These are phyloP conservation scores for Trichoderma simmonsii DNA, from an alignment of 2,329 filamentous ascomycete species.

Conservation along the genomic window DNA sequence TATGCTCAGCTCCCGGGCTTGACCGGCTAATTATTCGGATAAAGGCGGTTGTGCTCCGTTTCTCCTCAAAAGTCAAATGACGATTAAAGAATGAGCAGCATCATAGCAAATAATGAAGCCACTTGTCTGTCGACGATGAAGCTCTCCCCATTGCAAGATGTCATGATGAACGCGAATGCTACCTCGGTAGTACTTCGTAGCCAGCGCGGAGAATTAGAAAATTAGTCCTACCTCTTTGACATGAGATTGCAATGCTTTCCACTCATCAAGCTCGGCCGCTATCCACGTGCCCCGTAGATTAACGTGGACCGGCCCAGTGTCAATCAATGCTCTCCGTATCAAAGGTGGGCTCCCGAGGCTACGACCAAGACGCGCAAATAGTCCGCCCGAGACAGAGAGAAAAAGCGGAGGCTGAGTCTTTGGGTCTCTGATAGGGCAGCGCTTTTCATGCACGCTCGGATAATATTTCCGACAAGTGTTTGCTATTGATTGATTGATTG, in stretches of 20 bases:
- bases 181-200: not conserved
- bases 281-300: not conserved
- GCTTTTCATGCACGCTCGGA: not conserved
- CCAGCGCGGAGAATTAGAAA: not conserved
- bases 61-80: not conserved
- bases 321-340: not conserved
- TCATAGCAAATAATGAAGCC: not conserved
- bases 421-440: not conserved
- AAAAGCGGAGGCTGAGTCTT: not conserved
- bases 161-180: not conserved
- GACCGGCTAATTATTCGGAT: not conserved
- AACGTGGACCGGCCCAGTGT: not conserved
- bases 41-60: not conserved
- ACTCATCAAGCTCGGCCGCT: not conserved
- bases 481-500: not conserved
- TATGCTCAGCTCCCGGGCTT: not conserved
- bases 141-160: not conserved
- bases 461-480: constrained; percentile 16
- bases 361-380: not conserved
- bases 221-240: not conserved
- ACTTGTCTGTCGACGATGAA: not conserved
- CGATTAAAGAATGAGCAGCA: not conserved
- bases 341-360: not conserved
- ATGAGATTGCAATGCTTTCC: not conserved
- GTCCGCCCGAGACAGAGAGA: constrained; percentile 10